Evolutionary conservation across 2,329 filamentous ascomycete genomes (phyloP).

Genomic region (Celoporthe dispersa): DNA sequence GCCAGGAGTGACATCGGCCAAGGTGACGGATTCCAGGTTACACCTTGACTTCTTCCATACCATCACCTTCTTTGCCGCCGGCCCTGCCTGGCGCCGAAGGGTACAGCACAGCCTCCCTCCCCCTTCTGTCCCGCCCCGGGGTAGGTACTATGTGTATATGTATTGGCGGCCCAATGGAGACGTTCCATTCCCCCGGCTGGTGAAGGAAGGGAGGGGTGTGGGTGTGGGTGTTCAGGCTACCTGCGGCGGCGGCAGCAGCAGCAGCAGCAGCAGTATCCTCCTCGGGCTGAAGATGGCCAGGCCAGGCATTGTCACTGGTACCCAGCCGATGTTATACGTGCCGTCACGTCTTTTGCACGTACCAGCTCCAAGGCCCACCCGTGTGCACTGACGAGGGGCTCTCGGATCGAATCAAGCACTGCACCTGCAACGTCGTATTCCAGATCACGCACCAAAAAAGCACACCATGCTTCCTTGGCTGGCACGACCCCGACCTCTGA

Average conservation of each 20-base stretch:
- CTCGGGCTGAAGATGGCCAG: neutral
- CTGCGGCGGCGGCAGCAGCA: too few relatives aligned
- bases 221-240: neutral
- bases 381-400: neutral
- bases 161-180: neutral
- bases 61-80: constrained; percentile 3
- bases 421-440: constrained; percentile 27
- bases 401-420: neutral
- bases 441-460: constrained; percentile 26
- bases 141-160: neutral
- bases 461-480: constrained; percentile 19
- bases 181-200: neutral
- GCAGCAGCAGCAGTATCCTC: neutral
- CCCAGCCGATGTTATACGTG: neutral
- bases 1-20: constrained; percentile 8
- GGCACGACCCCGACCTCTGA: neutral
- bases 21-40: neutral
- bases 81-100: neutral
- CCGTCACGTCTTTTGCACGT: neutral
- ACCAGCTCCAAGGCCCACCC: neutral
- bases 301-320: neutral
- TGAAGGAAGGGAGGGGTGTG: too few relatives aligned
- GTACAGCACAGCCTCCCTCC: neutral
- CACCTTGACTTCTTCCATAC: neutral
- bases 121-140: neutral